phyloP scores from a whole-genome alignment of 345 rosid genomes.

The Jatropha curcas region DNA sequence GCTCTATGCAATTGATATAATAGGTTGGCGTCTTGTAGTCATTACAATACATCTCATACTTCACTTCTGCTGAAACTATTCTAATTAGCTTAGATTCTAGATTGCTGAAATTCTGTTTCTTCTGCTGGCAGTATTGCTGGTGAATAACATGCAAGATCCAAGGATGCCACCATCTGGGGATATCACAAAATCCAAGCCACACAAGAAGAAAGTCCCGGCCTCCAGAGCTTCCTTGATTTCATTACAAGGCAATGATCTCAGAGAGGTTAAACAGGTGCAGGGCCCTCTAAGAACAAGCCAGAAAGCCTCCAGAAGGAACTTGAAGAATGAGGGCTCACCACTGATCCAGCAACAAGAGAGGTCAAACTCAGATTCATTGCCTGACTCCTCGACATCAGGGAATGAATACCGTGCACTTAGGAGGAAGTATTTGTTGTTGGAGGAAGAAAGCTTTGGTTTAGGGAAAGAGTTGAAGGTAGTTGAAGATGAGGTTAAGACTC shows the following conservation, averaged over 20 bases:
- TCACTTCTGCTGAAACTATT: too few relatives aligned
- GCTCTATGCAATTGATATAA: too few relatives aligned
- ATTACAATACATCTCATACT: too few relatives aligned
- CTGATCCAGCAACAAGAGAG: conserved; percentile 56
- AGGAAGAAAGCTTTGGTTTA: conserved; percentile 69
- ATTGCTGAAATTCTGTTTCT: conserved; percentile 3
- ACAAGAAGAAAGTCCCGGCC: conserved; percentile 47
- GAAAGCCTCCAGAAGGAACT: conserved; percentile 47
- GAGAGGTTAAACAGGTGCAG: conserved; percentile 32
- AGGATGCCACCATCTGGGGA: conserved; percentile 51
- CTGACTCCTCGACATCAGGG: conserved; percentile 57
- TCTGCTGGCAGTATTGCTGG: conserved; percentile 5
- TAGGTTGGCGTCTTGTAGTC: too few relatives aligned
- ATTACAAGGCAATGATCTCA: conserved; percentile 33
- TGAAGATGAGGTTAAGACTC: conserved; percentile 64
- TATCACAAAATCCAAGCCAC: conserved; percentile 31
- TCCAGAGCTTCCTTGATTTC: conserved; percentile 39
- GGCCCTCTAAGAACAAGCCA: conserved; percentile 30
- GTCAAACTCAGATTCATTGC: conserved; percentile 67
- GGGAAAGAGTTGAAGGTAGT: conserved; percentile 63
- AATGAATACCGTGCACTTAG: conserved; percentile 69
- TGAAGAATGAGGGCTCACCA: conserved; percentile 45
- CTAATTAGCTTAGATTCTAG: neutral
- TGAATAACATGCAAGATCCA: conserved; percentile 54
- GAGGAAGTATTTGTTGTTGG: conserved; percentile 65